Evolutionary conservation across 768 basidiomycete species (phyloP), one percentile per base, ranked within the genome.

Genomic region (Coprinellus micaceus): DNA sequence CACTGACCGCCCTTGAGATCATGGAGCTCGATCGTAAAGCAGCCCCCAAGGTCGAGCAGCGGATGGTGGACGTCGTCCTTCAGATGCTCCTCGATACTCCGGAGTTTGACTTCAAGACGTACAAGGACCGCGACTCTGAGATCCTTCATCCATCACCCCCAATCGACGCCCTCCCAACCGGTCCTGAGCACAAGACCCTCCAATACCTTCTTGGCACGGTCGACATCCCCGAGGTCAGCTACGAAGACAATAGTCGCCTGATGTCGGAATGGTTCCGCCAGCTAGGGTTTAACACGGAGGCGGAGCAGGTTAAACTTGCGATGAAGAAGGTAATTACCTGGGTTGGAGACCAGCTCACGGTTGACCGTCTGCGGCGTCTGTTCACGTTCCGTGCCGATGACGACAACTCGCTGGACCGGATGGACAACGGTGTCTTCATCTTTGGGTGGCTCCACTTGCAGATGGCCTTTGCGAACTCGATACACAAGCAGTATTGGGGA

Each of bases 381-480:
- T 74, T 65, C 49, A 65, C 66, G 13, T 76, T 63, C 45, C 66
- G 66, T 0, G 57, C 63, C 0, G 65, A 74, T n/a, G 79, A 80
- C 54, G 40, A 57, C 7, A 80, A 73, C 33, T 68, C 71, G 0
- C 74, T 66, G 57, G 72, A 78, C 10, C 63, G 73, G 0, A 58
- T 77, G 0, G 72, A 77, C 45, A 76, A 63, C 60, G 52, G 72
- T 3, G 44, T 73, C 1, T 48, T 63, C 0, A 51, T 64, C 0
- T 73, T 74, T 43, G 73, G 77, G 0, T 80, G 75, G 75, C 69
- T 80, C 15, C 77, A 80, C 53, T 56, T 69, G 0, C 39, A 60
- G 25, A 77, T 80, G 68, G 75, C 74, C 2, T 69, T 69, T 50
- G 74, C 67, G 2, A 69, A 71, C 41, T 75, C 75, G 0, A 47